Base-by-base conservation (phyloP, 2,329 filamentous ascomycete genomes). In the Alternaria panax region DNA sequence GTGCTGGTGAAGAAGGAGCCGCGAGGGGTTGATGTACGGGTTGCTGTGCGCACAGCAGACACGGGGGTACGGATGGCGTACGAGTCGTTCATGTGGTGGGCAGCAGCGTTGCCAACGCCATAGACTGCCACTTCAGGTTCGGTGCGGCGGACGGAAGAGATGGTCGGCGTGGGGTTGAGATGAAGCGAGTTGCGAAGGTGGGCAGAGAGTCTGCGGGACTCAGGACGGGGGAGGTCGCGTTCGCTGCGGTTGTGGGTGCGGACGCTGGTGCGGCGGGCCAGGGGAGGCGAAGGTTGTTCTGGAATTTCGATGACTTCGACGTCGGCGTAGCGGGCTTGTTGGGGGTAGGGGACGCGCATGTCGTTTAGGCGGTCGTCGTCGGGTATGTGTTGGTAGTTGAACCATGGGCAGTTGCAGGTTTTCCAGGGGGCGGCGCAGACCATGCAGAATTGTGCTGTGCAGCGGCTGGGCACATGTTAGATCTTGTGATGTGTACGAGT, bases 371-470 rank as follows among this genome's bases (percentile, higher is more conserved):
- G 81, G 64, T 90, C 87, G 12, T 79, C 80, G 51, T 88, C 86
- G 5, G 79, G 69, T 18, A 78, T 70, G 52, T 78, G 70, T 16
- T 70, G 84, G 68, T 88, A 86, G 73, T 88, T 91, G 81, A 93
- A 93, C 87, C 88, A 92, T 0, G 91, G 89, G 66, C 92, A 96
- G 53, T 91, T 87, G 72, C 92, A 96, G 1, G 84, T 88, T 79
- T 92, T 94, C 92, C 92, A 96, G 68, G 90, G 90, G 30, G 82
- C 75, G 22, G 91, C 92, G 73, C 93, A 97, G 25, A 92, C 85
- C 86, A 95, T 93, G 79, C 93, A 97, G 72, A 96, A 96, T 69
- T 96, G 86, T 27, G 91, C 91, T 54, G 87, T 89, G 72, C 93
- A 96, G 55, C 88, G 90, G 75, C 89, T 88, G 74, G 62, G 27